These are phyloP conservation scores for Tulasnella sp. DNA, from an alignment of 768 basidiomycete species.

Conservation along the genomic window DNA sequence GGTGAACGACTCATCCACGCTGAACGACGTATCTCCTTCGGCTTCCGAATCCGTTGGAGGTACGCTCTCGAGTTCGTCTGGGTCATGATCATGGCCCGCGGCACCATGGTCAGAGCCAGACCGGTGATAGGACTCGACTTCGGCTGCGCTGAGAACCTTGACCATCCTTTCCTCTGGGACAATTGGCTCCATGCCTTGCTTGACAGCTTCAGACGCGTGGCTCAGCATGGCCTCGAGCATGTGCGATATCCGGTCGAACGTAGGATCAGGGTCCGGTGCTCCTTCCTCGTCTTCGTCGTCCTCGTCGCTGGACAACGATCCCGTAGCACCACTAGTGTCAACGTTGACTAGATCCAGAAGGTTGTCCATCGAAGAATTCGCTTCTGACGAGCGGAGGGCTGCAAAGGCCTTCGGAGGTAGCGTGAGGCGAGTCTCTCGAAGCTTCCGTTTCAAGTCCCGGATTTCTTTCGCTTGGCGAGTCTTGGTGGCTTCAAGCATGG, in stretches of 20 bases:
- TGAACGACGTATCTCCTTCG: neutral
- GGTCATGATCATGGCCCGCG: neutral
- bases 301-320: conserved; percentile 24
- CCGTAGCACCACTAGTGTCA: conserved; percentile 34
- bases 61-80: neutral
- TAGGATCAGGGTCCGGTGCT: conserved; percentile 31
- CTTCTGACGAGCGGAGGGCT: conserved; percentile 42
- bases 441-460: conserved; percentile 71
- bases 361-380: conserved; percentile 47
- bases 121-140: conserved; percentile 41
- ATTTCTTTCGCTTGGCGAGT: conserved; percentile 80
- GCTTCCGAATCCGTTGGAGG: neutral
- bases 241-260: conserved; percentile 30
- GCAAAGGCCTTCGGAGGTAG: conserved; percentile 56
- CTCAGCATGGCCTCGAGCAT: conserved; percentile 30
- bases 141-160: conserved; percentile 70
- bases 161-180: conserved; percentile 36
- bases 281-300: conserved; percentile 28
- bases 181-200: conserved; percentile 39
- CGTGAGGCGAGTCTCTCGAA: conserved; percentile 75
- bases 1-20: neutral
- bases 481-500: conserved; percentile 73
- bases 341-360: conserved; percentile 35
- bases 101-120: neutral
- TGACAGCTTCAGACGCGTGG: conserved; percentile 31